phyloP scores from a whole-genome alignment of 176 grass and related monocot species.

The Puccinellia tenuiflora region DNA sequence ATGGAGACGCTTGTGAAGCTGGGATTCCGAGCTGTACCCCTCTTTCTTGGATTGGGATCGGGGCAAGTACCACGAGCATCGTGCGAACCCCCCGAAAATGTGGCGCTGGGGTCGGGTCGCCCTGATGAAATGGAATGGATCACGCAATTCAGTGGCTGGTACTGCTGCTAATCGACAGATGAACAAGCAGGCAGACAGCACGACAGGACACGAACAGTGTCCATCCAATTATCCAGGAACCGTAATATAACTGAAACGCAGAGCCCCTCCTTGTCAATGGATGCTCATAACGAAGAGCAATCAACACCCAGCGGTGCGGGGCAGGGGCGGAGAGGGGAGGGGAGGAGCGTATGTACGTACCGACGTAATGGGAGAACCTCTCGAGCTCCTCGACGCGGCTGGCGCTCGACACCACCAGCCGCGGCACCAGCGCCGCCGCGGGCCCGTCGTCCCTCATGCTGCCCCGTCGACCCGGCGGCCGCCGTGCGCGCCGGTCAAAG shows the following conservation, averaged over 20 bases:
- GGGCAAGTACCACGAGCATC: neutral
- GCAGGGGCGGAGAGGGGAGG: neutral
- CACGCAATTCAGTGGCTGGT: neutral
- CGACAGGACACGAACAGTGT: neutral
- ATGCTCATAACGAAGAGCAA: neutral
- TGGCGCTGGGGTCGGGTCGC: neutral
- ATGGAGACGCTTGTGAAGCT: slow-evolving; percentile 10
- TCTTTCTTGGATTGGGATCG: slow-evolving; percentile 23
- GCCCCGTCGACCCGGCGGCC: neutral
- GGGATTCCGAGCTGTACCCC: slow-evolving; percentile 12
- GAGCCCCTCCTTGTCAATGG: neutral
- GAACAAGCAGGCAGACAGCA: neutral
- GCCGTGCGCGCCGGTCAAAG: too few relatives aligned
- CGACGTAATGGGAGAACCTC: slow-evolving; percentile 76
- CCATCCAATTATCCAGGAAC: neutral
- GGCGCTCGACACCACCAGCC: slow-evolving; percentile 40
- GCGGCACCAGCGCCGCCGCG: slow-evolving; percentile 31
- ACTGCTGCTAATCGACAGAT: neutral
- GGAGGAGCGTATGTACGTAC: slow-evolving; percentile 28
- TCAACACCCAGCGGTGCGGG: neutral
- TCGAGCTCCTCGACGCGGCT: slow-evolving; percentile 70
- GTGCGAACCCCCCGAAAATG: neutral
- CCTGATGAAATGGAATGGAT: neutral
- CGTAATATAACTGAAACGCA: neutral
- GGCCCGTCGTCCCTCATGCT: slow-evolving; percentile 39